phyloP scores from a whole-genome alignment of 345 rosid genomes.

The Balakata baccata region DNA sequence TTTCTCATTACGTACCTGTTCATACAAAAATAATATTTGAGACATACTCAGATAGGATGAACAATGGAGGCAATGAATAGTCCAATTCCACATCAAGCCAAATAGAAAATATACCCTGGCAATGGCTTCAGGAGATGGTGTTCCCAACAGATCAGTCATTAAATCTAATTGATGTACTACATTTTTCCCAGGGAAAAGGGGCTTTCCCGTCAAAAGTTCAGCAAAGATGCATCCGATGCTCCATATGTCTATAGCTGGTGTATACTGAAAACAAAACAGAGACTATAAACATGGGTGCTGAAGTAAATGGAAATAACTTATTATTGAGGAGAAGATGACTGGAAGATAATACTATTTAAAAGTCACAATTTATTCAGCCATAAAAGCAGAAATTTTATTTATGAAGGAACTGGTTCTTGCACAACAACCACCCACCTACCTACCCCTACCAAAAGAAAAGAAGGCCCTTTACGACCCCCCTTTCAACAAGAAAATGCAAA shows the following conservation, averaged over 20 bases:
- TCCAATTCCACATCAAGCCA: background rate
- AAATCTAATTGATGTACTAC: slow-evolving; percentile 94
- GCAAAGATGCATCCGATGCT: slow-evolving; percentile 97
- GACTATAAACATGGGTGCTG: too few relatives aligned
- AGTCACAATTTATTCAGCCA: too few relatives aligned
- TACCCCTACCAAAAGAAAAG: too few relatives aligned
- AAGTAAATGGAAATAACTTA: too few relatives aligned
- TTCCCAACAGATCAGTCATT: slow-evolving; percentile 92
- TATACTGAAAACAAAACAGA: slow-evolving; percentile 54
- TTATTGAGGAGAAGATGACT: too few relatives aligned
- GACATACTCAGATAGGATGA: background rate
- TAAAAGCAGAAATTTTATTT: too few relatives aligned
- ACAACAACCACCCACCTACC: too few relatives aligned
- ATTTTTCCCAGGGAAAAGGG: slow-evolving; percentile 94
- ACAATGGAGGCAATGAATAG: background rate
- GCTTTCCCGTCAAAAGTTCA: slow-evolving; percentile 90
- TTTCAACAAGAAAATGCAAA: too few relatives aligned
- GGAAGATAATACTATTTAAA: too few relatives aligned
- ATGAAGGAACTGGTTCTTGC: too few relatives aligned
- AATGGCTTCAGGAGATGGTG: slow-evolving; percentile 89
- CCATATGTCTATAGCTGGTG: slow-evolving; percentile 97
- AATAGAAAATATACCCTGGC: slow-evolving; percentile 54
- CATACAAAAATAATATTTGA: slow-evolving; percentile 22
- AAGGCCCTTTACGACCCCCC: too few relatives aligned
- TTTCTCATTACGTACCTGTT: slow-evolving; percentile 93